phyloP scores from a whole-genome alignment of 2,329 filamentous ascomycete genomes.

The Talaromyces sp. region DNA sequence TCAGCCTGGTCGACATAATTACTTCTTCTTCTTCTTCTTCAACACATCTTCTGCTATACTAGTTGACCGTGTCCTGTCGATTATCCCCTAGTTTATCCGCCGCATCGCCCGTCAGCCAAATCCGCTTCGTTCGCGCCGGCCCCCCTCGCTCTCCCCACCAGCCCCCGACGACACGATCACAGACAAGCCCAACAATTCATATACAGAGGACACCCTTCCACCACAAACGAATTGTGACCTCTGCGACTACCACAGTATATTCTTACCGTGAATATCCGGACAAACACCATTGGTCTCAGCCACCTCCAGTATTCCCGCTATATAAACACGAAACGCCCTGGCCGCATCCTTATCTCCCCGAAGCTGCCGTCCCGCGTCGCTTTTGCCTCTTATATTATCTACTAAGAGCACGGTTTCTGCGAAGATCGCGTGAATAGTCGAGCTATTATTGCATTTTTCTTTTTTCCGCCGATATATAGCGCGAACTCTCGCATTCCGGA shows the following conservation, averaged over 20 bases:
- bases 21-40: neutral
- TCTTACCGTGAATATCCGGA: neutral
- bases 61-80: neutral
- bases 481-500: neutral
- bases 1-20: neutral
- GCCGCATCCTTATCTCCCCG: neutral
- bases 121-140: neutral
- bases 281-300: neutral
- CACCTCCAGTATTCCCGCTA: neutral
- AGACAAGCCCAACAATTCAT: neutral
- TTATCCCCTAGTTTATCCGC: neutral
- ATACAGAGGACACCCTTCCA: neutral
- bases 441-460: neutral
- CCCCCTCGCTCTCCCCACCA: neutral
- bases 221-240: neutral
- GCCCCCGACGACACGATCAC: neutral
- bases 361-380: neutral
- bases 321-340: neutral
- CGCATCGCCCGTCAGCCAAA: too few species aligned
- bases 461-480: neutral
- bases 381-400: neutral
- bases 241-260: neutral
- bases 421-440: neutral
- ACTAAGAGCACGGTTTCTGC: neutral
- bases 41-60: neutral